Base-by-base conservation (phyloP, 768 basidiomycete genomes). In the Agrocybe praecox region DNA sequence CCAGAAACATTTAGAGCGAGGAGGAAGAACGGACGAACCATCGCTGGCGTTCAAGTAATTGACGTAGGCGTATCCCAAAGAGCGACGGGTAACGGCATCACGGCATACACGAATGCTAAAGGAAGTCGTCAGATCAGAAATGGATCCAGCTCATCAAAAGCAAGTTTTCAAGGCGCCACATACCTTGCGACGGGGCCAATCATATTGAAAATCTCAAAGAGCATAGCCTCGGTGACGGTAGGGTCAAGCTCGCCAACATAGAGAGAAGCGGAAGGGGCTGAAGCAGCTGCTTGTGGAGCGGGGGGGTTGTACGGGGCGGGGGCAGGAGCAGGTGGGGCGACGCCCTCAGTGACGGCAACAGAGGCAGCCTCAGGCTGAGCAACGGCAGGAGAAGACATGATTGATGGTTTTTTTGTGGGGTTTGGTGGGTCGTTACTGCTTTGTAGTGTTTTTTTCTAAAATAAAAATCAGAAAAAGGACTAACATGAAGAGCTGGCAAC, bases 161-260 rank as follows among this genome's bases (percentile, higher is more conserved):
- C 50, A 29, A 40, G 21, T 24, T n/a, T 33, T n/a, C 49, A 49
- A 52, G 6, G 26, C 44, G 55, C 42, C 32, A 74, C 88, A 61
- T 62, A 93, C 94, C 94, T 96, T 45, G 95, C 95, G 62, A 99
- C 97, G 48, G 96, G 97, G 51, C 97, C 97, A 76, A 98, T 94
- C 93, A 98, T 96, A 74, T 97, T 97, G 83, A 99, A 99, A 74
- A 99, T 98, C 81, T 99, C 97, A 72, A 98, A 99, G 53, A 99
- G 86, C 94, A 98, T 98, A 56, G 97, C 96, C 82, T 99, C 97
- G 34, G 96, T 93, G 76, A 99, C 97, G 62, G 92, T 90, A 67
- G 92, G 89, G 77, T 98, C 97, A 64, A 99, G 90, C 79, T 99
- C 97, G 57, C 97, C 97, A 61, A 99, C 97, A 78, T 99, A 99